A percentile compares a stretch with the other conserved stretches of the same genome.
These are phyloP conservation scores for Corynespora cassiicola DNA, from an alignment of 2,329 filamentous ascomycete species.

Conservation along the genomic window DNA sequence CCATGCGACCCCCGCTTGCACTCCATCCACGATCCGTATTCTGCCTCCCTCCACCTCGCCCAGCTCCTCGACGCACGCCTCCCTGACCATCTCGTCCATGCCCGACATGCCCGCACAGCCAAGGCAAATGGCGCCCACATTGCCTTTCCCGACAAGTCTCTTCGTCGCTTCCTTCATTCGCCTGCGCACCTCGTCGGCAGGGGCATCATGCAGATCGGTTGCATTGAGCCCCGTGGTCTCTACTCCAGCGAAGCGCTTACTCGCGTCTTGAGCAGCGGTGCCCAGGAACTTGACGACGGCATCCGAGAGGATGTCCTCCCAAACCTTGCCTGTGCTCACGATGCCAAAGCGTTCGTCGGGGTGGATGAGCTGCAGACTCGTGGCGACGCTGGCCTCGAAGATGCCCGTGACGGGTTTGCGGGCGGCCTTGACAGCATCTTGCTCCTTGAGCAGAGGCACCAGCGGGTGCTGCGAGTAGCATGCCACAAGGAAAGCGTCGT, in stretches of 20 bases:
- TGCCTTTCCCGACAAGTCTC: slow-evolving; percentile 63
- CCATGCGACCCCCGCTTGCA: slow-evolving; percentile 71
- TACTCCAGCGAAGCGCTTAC: slow-evolving; percentile 74
- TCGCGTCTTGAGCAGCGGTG: slow-evolving; percentile 38
- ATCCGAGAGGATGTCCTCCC: slow-evolving; percentile 74
- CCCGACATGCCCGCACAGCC: slow-evolving; percentile 93
- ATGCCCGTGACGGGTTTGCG: slow-evolving; percentile 76
- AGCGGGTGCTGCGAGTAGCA: slow-evolving; percentile 89
- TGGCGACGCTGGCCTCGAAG: slow-evolving; percentile 80
- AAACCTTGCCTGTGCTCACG: slow-evolving; percentile 84
- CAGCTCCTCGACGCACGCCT: slow-evolving; percentile 69
- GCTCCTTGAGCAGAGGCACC: slow-evolving; percentile 65
- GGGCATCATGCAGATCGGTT: slow-evolving; percentile 75
- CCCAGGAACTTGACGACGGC: slow-evolving; percentile 73
- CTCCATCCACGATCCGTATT: slow-evolving; percentile 80
- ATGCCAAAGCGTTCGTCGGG: slow-evolving; percentile 74
- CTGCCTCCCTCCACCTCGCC: slow-evolving; percentile 64
- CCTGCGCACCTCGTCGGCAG: slow-evolving; percentile 66
- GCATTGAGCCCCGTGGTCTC: slow-evolving; percentile 83
- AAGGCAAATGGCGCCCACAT: slow-evolving; percentile 75
- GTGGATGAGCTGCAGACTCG: slow-evolving; percentile 64
- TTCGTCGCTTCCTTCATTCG: slow-evolving; percentile 75
- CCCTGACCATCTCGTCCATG: slow-evolving; percentile 76
- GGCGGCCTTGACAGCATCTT: slow-evolving; percentile 41
- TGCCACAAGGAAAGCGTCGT: slow-evolving; percentile 83